These are phyloP conservation scores for Closterium sp. DNA, from an alignment of 139 green algal species.

Conservation along the genomic window DNA sequence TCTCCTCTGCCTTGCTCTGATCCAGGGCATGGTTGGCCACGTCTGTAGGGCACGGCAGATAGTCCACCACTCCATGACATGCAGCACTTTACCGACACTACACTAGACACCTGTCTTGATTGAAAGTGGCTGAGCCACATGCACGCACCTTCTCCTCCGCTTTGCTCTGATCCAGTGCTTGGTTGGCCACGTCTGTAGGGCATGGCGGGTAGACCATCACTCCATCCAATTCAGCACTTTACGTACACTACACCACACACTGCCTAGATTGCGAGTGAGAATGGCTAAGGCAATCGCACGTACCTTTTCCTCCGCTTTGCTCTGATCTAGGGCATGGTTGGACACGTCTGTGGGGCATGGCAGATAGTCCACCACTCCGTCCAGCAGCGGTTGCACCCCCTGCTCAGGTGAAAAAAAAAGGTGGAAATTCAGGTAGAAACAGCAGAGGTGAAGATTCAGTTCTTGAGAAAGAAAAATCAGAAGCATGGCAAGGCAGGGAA, in stretches of 20 bases:
- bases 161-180: constrained; percentile 70
- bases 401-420: background rate
- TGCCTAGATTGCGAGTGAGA: too few species aligned
- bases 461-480: background rate
- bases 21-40: too few species aligned
- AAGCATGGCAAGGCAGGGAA: too few species aligned
- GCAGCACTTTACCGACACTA: too few species aligned
- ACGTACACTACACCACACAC: too few species aligned
- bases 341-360: constrained; percentile 79
- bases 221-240: background rate
- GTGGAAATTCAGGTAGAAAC: background rate
- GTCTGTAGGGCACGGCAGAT: too few species aligned
- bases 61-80: too few species aligned
- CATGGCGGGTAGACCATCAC: background rate
- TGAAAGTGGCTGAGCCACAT: too few species aligned
- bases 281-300: background rate
- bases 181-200: constrained; percentile 70
- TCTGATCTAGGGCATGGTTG: constrained; percentile 76
- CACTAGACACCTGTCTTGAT: too few species aligned
- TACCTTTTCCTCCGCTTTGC: constrained; percentile 65
- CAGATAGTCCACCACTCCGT: constrained; percentile 90
- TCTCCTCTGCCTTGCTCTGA: too few species aligned
- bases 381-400: constrained; percentile 78
- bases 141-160: constrained; percentile 54
- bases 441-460: too few species aligned